Evolutionary conservation across 2,329 filamentous ascomycete species (phyloP).

Genomic region (Talaromyces atroroseus): DNA sequence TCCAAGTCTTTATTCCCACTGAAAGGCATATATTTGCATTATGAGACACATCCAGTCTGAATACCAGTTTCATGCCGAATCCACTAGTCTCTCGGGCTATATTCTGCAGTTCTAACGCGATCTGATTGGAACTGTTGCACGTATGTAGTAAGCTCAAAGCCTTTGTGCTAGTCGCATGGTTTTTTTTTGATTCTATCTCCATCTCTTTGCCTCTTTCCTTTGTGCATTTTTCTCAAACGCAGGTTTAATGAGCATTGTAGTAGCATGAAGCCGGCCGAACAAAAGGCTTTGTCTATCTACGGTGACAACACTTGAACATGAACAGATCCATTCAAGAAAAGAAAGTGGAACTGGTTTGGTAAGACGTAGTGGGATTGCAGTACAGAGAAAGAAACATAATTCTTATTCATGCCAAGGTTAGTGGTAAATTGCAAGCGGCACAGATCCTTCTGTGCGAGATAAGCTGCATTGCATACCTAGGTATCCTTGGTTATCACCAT

Average conservation of each 20-base stretch:
- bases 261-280: neutral
- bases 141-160: neutral
- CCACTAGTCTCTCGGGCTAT: neutral
- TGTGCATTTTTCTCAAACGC: neutral
- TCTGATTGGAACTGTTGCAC: no score
- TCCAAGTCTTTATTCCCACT: neutral
- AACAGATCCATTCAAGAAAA: neutral
- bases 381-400: neutral
- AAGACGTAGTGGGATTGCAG: neutral
- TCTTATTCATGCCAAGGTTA: neutral
- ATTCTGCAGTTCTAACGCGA: neutral
- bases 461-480: neutral
- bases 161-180: no score
- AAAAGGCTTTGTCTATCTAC: neutral
- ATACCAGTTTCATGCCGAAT: neutral
- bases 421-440: neutral
- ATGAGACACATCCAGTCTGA: neutral
- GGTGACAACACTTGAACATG: neutral
- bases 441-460: neutral
- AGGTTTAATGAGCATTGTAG: neutral
- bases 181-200: no score
- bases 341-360: neutral
- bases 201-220: no score
- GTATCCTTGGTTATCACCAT: neutral
- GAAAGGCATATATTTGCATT: neutral